Evolutionary conservation across 2,329 filamentous ascomycete species (phyloP), one percentile per base, ranked within the genome.

Genomic region (Lecanicillium sp.): DNA sequence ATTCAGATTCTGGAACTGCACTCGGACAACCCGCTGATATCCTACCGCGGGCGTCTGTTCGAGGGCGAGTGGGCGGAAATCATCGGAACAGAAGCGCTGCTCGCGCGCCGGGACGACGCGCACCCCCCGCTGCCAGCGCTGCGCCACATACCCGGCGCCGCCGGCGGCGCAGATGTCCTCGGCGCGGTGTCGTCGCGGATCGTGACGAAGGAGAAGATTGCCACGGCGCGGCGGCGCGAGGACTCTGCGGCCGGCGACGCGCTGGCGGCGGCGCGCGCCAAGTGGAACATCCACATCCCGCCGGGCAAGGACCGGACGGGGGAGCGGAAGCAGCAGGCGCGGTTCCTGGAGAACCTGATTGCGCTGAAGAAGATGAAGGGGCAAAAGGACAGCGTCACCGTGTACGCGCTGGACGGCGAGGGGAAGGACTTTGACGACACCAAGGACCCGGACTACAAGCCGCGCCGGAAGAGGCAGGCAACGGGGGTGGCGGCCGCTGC

Each of bases 1-100:
- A 78, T 95, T 5, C 89, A 95, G 60, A 83, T 96, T 43, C 72
- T 93, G n/a, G 89, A 88, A 23, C 74, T 96, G 3, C 86, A 95
- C 64, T 84, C 84, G 1, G 60, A 69, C 2, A 84, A 86, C 41
- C 91, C 91, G 0, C 70, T 95, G 23, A 75, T 95, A 51, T 85
- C 86, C 19, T 94, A 94, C 66, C 78, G 84, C 50, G 86, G 86
- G 24, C 79, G 84, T 52, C 71, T 94, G 19, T 93, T 90, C 61
- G 82, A 81, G 54, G 91, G 89, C 54, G 70, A 80, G 38, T 97
- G 91, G 91, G 78, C 81, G 10, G 81, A 87, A 52, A 85, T 89
- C 51, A 79, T 95, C 36, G 91, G 91, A 29, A 95, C 90, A 0
- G 88, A 94, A 56, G 70, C 90, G 54, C 78, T 95, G 78, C 42